Evolutionary conservation across 768 basidiomycete genomes (phyloP).

Genomic region (Leccinum subtestaceum): DNA sequence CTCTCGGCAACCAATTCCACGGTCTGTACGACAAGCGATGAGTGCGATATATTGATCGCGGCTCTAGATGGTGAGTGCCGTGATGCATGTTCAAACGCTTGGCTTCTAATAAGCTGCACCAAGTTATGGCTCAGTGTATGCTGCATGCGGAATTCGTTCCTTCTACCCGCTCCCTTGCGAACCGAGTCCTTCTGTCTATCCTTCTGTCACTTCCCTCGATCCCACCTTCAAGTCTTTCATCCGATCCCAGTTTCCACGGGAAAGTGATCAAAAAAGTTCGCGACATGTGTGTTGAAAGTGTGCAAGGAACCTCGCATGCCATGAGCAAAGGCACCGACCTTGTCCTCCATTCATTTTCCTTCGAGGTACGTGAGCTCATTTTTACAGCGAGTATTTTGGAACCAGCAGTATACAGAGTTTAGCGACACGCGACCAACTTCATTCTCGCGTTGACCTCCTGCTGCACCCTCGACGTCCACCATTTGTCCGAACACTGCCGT

Average conservation of each 20-base stretch:
- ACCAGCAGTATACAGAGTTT: conserved; percentile 16
- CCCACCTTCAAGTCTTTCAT: conserved; percentile 53
- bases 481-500: conserved; percentile 63
- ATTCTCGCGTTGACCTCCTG: conserved; percentile 53
- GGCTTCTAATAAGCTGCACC: conserved; percentile 6
- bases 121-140: conserved; percentile 52
- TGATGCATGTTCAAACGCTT: not conserved
- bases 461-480: conserved; percentile 82
- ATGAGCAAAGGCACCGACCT: conserved; percentile 64
- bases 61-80: conserved; percentile 57
- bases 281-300: conserved; percentile 45
- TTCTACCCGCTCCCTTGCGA: conserved; percentile 55
- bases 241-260: conserved; percentile 47
- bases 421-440: conserved; percentile 16
- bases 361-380: conserved; percentile 29
- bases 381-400: not conserved
- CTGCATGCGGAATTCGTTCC: conserved; percentile 49
- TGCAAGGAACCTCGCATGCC: conserved; percentile 51
- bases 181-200: conserved; percentile 56
- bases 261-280: conserved; percentile 47
- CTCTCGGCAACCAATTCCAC: conserved; percentile 50
- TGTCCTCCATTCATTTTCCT: conserved; percentile 42
- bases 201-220: conserved; percentile 55
- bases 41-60: conserved; percentile 49
- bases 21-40: conserved; percentile 47